These are phyloP conservation scores for Arabidopsis suecica DNA, from an alignment of 345 rosid species.

Conservation along the genomic window DNA sequence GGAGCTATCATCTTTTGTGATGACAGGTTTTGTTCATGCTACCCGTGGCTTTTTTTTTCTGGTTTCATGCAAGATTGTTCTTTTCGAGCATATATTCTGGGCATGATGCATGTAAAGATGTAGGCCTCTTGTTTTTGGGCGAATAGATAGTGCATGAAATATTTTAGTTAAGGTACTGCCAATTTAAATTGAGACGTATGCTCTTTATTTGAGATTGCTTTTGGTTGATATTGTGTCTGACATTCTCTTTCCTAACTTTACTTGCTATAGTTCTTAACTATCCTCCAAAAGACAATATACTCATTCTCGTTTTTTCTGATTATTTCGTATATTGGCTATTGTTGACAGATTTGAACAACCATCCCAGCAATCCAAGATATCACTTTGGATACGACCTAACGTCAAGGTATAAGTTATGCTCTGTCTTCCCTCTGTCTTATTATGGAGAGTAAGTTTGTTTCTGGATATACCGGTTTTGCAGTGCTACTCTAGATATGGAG, in stretches of 20 bases:
- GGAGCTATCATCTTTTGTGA: slow-evolving; percentile 93
- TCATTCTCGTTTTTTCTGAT: slow-evolving; percentile 8
- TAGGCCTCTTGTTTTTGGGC: slow-evolving; percentile 15
- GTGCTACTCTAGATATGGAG: slow-evolving; percentile 86
- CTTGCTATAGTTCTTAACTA: neutral
- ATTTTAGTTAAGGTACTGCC: slow-evolving; percentile 12
- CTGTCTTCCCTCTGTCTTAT: slow-evolving; percentile 17
- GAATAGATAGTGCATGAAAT: slow-evolving; percentile 11
- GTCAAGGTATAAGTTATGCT: slow-evolving; percentile 59
- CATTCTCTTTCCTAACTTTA: slow-evolving; percentile 12
- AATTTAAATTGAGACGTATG: neutral
- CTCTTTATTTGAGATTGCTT: slow-evolving; percentile 14
- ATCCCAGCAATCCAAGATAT: slow-evolving; percentile 79
- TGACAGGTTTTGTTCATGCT: slow-evolving; percentile 65
- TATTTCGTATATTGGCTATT: slow-evolving; percentile 24
- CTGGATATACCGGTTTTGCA: slow-evolving; percentile 50
- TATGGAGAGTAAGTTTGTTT: slow-evolving; percentile 35
- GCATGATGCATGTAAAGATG: slow-evolving; percentile 4
- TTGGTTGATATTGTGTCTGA: slow-evolving; percentile 15
- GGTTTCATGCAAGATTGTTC: slow-evolving; percentile 26
- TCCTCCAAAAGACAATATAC: slow-evolving; percentile 21
- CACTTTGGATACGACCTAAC: slow-evolving; percentile 92
- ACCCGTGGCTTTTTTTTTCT: neutral
- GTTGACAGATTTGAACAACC: slow-evolving; percentile 73
- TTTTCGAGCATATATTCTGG: neutral